Conservation (phyloP, 2,329 filamentous ascomycete genomes). For the Monosporascus sp. region DNA sequence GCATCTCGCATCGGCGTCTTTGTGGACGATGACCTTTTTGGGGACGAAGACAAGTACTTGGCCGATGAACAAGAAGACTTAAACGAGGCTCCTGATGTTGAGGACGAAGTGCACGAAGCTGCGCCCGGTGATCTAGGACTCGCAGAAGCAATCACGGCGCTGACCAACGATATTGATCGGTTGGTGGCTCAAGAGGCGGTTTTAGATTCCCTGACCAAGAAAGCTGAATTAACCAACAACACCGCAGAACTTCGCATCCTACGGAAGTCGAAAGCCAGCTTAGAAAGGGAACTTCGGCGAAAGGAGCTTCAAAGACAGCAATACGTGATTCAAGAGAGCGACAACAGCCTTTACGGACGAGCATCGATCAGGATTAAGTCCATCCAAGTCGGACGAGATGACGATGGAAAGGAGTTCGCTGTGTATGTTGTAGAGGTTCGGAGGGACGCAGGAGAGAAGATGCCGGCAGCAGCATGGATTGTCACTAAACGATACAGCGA, state of each 20-base stretch:
- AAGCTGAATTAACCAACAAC: constrained; percentile 96
- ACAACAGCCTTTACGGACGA: constrained; percentile 92
- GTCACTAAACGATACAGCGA: constrained; percentile 93
- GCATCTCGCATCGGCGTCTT: constrained; percentile 90
- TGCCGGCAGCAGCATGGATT: constrained; percentile 93
- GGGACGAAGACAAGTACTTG: constrained; percentile 78
- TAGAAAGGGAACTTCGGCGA: constrained; percentile 85
- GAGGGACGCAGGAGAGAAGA: constrained; percentile 85
- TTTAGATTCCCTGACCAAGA: constrained; percentile 83
- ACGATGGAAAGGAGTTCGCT: constrained; percentile 89
- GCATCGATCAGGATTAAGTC: constrained; percentile 87
- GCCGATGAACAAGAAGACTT: constrained; percentile 81
- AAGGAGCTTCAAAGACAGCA: constrained; percentile 96
- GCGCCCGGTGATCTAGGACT: constrained; percentile 90
- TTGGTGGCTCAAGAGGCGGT: constrained; percentile 83
- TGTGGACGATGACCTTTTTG: constrained; percentile 87
- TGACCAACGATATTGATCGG: constrained; percentile 89
- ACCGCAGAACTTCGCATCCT: constrained; percentile 88
- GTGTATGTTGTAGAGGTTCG: constrained; percentile 91
- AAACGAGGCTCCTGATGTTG: constrained; percentile 54
- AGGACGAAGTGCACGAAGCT: constrained; percentile 87
- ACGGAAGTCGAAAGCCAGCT: constrained; percentile 86
- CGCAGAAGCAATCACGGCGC: constrained; percentile 82
- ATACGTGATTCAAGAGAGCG: constrained; percentile 95
- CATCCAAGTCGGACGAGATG: constrained; percentile 86